Base-by-base conservation (phyloP, 352 stramenopile genomes). In the Globisporangium cystogenes region DNA sequence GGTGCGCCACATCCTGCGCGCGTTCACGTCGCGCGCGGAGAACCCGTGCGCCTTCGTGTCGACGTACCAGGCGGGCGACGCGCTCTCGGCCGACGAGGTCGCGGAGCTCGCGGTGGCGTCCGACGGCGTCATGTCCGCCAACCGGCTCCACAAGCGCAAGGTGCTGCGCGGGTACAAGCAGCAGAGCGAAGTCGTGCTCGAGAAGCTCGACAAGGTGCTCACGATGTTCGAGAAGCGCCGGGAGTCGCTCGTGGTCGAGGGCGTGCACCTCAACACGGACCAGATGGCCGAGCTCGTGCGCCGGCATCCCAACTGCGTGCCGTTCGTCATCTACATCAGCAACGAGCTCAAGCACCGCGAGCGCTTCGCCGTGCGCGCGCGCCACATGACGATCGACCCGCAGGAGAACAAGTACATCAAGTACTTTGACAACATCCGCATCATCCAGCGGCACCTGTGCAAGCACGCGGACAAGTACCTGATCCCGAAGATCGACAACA, bases 321-420 rank as follows among this genome's bases (percentile, higher is more conserved):
- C 84, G 29, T 95, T 95, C 48, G 63, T 95, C 50, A 92, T 95
- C 59, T 92, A 95, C 70, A 95, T 95, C 53, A 93, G 81, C 31
- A 93, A 95, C 43, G 84, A 95, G 59, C 74, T 86, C 54, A 92
- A 93, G 66, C 84, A 95, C 61, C 82, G 84, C 54, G 82, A 95
- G 42, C 73, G 83, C 11, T 95, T 95, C 31, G 84, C 82, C 23
- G 82, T 95, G 20, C 82, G 84, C 15, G 80, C 84, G 29, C 73
- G 82, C 1, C 82, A 95, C 71, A 95, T 95, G 84, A 95, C 84
- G 41, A 87, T 95, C 48, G 80, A 93, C 51, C 84, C 84, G 14
- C 80, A 93, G 59, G 79, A 87, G 51, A 95, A 95, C 69, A 95
- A 95, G 65, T 95, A 95, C 64, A 95, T 95, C 58, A 89, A 93